Evolutionary conservation across 2,329 filamentous ascomycete species (phyloP).

Genomic region (Parastagonospora nodorum): DNA sequence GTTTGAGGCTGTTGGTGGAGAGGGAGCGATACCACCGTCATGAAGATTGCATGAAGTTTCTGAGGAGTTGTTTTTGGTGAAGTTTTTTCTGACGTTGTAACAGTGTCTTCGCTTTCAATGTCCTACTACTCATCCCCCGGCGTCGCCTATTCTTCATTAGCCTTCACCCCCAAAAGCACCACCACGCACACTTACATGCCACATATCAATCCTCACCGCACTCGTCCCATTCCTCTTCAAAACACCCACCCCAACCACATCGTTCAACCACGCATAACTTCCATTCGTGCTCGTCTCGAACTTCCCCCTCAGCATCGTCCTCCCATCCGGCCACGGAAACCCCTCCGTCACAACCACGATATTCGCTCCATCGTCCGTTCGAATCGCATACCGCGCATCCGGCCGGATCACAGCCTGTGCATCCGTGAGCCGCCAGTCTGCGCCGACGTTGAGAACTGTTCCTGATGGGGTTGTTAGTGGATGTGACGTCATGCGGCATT

Average conservation of each 20-base stretch:
- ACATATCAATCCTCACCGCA: conserved; percentile 33
- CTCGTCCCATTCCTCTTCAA: conserved; percentile 23
- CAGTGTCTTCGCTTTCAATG: too few relatives aligned
- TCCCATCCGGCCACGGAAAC: conserved; percentile 28
- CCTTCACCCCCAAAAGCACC: background rate
- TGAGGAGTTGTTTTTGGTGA: too few relatives aligned
- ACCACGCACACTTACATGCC: conserved; percentile 18
- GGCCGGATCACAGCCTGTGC: conserved; percentile 31
- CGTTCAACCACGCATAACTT: conserved; percentile 46
- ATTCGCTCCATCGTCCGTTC: conserved; percentile 42
- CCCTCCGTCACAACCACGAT: conserved; percentile 43
- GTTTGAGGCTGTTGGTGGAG: conserved; percentile 19
- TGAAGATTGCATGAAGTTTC: background rate
- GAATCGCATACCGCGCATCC: conserved; percentile 46
- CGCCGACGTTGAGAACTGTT: conserved; percentile 42
- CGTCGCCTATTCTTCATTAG: conserved; percentile 2
- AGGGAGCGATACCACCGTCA: conserved; percentile 12
- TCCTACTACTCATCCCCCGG: background rate
- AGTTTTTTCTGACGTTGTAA: too few relatives aligned
- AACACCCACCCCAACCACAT: conserved; percentile 39
- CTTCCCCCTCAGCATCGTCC: conserved; percentile 36
- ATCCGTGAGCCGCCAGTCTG: conserved; percentile 46
- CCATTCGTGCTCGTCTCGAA: conserved; percentile 43
- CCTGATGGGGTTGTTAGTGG: conserved; percentile 14
- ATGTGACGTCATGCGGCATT: conserved; percentile 8